phyloP scores from a whole-genome alignment of 352 stramenopile genomes.

The Phytophthora sp. region DNA sequence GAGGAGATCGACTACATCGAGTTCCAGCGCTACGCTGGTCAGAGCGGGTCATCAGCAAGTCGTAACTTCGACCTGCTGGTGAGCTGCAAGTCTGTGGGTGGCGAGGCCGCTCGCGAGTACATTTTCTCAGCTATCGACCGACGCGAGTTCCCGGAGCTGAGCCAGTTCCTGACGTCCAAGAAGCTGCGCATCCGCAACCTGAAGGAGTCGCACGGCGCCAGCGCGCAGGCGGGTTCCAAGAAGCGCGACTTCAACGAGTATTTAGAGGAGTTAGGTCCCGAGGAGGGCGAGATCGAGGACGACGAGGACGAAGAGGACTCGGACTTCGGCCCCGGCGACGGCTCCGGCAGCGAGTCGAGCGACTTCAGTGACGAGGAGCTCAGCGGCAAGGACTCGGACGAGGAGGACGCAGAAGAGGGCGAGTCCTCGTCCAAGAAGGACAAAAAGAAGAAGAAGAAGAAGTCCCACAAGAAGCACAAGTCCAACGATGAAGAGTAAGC shows the following conservation, averaged over 20 bases:
- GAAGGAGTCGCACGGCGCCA: conserved; percentile 85
- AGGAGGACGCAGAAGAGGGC: conserved; percentile 46
- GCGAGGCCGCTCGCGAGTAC: conserved; percentile 88
- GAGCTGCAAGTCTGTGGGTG: conserved; percentile 89
- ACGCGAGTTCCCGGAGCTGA: conserved; percentile 94
- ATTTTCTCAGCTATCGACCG: conserved; percentile 97
- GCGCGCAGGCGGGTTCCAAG: conserved; percentile 45
- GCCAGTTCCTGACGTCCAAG: conserved; percentile 96
- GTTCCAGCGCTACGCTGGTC: conserved; percentile 97
- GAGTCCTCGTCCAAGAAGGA: conserved; percentile 53
- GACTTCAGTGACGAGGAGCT: conserved; percentile 90
- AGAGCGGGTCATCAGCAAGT: conserved; percentile 85
- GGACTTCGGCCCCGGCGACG: conserved; percentile 91
- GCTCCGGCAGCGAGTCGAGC: conserved; percentile 55
- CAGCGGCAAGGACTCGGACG: conserved; percentile 82
- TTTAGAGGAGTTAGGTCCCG: conserved; percentile 68
- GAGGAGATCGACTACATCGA: conserved; percentile 98
- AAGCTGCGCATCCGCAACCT: conserved; percentile 94
- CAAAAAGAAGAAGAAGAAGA: conserved; percentile 73
- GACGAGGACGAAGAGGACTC: conserved; percentile 93
- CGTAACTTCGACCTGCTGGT: conserved; percentile 97
- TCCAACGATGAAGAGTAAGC: conserved; percentile 34
- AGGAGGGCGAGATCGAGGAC: conserved; percentile 92
- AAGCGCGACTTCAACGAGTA: conserved; percentile 87
- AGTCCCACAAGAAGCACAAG: conserved; percentile 73